Base-by-base conservation (phyloP, 2,329 filamentous ascomycete species). In the Xylaria sp. region DNA sequence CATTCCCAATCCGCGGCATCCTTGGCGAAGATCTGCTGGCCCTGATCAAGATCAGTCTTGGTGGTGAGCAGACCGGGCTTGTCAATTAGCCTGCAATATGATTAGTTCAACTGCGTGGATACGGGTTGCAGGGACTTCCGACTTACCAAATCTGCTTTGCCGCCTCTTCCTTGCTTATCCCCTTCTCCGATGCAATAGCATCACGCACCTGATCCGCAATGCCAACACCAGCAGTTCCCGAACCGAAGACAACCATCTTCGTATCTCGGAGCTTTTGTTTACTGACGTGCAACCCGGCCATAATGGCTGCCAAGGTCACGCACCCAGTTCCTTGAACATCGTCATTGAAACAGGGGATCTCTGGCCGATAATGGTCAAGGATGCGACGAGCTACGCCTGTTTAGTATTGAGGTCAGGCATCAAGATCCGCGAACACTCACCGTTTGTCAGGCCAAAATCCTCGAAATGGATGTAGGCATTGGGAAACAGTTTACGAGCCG, bases 321-420 rank as follows among this genome's bases (percentile, higher is more conserved):
- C 90, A 93, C 0, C 91, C 92, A 0, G 92, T 96, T 1, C 91
- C 92, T 70, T 96, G 91, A 0, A 96, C 86, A 69, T 96, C 91
- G 54, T 96, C 92, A 65, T 96, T 96, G 78, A 96, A 96, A 70
- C 91, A 95, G 0, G 91, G 80, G 7, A 93, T 87, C 45, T 88
- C 67, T 0, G 86, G 79, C 1, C 87, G 83, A 64, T 94, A 96
- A 34, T 79, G 82, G 55, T 96, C 89, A 1, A 96, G 78, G 2
- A 96, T 82, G 2, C 89, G 82, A 24, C 89, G 80, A 34, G 65
- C 66, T 69, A 24, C 22, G 17, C 18, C 13, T 26, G 7, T 21
- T 50, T 50, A 52, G 57, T 47, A 20, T 6, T 17, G 1, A 1
- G 13, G 9, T 21, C 17, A 7, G 18, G 24, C 3, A 16, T 20